Evolutionary conservation across 352 stramenopile species (phyloP), one percentile per base, ranked within the genome.

Genomic region (Thraustochytrium striatum): DNA sequence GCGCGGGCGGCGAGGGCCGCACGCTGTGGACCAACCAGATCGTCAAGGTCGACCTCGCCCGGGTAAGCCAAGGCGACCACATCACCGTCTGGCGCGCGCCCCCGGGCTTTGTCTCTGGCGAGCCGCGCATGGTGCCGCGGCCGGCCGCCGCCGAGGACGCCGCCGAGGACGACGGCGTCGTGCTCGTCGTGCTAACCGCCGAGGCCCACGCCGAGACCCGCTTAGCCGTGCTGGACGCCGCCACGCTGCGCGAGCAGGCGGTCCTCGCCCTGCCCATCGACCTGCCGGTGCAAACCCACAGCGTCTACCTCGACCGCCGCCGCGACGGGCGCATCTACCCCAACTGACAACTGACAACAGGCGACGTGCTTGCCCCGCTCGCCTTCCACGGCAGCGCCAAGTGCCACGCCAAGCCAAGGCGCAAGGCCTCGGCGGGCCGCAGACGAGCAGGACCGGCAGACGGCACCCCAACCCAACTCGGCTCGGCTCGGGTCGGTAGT

Each of bases 11-110:
- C 3, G 21, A 38, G 7, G 69, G 52, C 50, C 5, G 52, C 2
- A 79, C 69, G 35, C 69, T 79, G 21, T 79, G 69, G 69, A 53
- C 39, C 3, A 79, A 79, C 52, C 52, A 69, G 21, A 58, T 79
- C n/a, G 69, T 50, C 11, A 79, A 68, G 55, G 52, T 79, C 21
- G 52, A 69, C 52, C n/a, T 79, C 11, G 19, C 3, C 13, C 25
- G 25, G 3, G 39, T 53, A 16, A 52, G 11, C n/a, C 3, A 0
- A 19, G 50, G 19, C 16, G 69, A 52, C 5, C 21, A 55, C 30
- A 32, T 69, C 0, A 8, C 13, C 21, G 13, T 50, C 2, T 79
- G 69, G 69, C 9, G 50, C 47, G 28, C 69, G 19, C 69, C 69
- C 0, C 30, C 38, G 3, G 69, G 55, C 13, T 79, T 69, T 72